These are phyloP conservation scores for Venturia asperata DNA, from an alignment of 2,329 filamentous ascomycete species.

Conservation along the genomic window DNA sequence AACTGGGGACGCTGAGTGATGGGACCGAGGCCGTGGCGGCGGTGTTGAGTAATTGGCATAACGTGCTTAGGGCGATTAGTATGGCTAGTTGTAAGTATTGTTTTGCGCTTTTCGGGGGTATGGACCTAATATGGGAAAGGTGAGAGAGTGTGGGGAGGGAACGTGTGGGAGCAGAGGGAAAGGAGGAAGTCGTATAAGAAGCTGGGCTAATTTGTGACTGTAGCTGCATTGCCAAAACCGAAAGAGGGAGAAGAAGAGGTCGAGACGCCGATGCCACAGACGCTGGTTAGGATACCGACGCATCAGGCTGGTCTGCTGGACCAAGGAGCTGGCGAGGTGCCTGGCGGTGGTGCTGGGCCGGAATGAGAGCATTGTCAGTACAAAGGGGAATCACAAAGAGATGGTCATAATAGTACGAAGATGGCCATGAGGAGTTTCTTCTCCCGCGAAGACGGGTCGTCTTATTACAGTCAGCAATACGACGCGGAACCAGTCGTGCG, in stretches of 20 bases:
- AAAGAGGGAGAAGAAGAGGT: slow-evolving; percentile 38
- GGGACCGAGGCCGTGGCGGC: slow-evolving; percentile 80
- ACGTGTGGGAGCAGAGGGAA: neutral
- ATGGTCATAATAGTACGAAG: neutral
- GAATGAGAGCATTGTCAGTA: neutral
- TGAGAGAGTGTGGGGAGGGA: neutral
- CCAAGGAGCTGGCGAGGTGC: slow-evolving; percentile 25
- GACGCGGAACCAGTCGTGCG: neutral
- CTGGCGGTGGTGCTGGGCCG: neutral
- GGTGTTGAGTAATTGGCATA: slow-evolving; percentile 84
- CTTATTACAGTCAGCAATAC: neutral
- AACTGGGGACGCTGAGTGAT: slow-evolving; percentile 67
- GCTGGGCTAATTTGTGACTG: slow-evolving; percentile 20
- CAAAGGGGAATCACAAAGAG: neutral
- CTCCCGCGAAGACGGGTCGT: neutral
- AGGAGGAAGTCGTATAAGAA: neutral
- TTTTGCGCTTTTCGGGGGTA: neutral
- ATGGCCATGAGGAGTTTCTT: neutral
- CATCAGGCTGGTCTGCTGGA: slow-evolving; percentile 48
- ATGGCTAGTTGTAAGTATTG: slow-evolving; percentile 70
- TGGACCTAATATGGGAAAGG: neutral
- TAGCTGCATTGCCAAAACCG: slow-evolving; percentile 64
- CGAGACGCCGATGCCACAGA: slow-evolving; percentile 61
- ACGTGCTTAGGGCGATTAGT: slow-evolving; percentile 73
- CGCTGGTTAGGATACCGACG: slow-evolving; percentile 75